These are phyloP conservation scores for Ophiosphaerella korrae DNA, from an alignment of 2,329 filamentous ascomycete genomes.

Conservation along the genomic window DNA sequence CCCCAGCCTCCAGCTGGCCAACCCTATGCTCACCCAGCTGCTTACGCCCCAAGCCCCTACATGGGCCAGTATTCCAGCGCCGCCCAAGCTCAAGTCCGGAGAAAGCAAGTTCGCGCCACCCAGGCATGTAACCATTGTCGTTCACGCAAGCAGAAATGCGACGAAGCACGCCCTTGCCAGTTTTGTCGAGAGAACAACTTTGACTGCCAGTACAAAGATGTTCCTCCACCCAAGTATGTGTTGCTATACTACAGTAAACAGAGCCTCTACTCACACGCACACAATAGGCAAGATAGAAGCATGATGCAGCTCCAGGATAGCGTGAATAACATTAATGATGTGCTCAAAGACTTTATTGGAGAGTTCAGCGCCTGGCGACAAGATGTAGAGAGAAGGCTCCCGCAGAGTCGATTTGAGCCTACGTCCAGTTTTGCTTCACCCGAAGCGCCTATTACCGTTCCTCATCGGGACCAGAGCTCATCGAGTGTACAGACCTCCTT, in stretches of 20 bases:
- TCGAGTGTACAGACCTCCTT: conserved; percentile 39
- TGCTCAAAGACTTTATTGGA: conserved; percentile 34
- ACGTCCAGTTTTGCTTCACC: conserved; percentile 36
- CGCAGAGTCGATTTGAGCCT: conserved; percentile 19
- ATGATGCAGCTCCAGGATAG: conserved; percentile 56
- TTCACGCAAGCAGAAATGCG: conserved; percentile 50
- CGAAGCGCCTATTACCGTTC: conserved; percentile 29
- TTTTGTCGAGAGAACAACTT: conserved; percentile 85
- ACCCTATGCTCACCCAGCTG: conserved; percentile 36
- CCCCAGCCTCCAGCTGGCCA: conserved; percentile 33
- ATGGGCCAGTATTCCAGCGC: conserved; percentile 35
- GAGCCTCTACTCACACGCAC: conserved; percentile 20
- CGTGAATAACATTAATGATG: conserved; percentile 47
- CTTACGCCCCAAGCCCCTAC: conserved; percentile 35
- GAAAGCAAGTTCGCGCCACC: conserved; percentile 46
- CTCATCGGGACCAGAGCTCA: conserved; percentile 30
- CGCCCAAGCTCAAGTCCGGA: conserved; percentile 28
- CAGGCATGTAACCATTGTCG: conserved; percentile 69
- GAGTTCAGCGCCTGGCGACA: conserved; percentile 43
- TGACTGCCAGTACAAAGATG: conserved; percentile 86
- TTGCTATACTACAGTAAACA: background rate
- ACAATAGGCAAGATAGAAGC: conserved; percentile 53
- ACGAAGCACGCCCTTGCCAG: conserved; percentile 47
- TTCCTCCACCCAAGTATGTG: conserved; percentile 87
- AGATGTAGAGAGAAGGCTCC: conserved; percentile 36